Conservation (phyloP, 2,329 filamentous ascomycete species). For the Amesomyces nigricolor region DNA sequence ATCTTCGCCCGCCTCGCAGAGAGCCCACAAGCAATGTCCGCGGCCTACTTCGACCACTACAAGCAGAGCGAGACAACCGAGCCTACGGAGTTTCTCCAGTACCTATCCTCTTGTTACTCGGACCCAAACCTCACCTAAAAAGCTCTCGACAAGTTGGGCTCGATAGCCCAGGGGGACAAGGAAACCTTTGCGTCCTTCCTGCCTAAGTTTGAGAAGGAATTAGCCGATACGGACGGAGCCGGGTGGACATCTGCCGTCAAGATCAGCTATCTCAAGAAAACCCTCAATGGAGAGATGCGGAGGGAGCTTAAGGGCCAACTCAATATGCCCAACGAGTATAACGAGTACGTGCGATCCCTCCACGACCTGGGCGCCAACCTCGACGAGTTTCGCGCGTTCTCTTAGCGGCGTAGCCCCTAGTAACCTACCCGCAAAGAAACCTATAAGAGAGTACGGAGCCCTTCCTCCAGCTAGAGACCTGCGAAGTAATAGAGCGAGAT, state of each 20-base stretch:
- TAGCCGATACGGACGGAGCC: neutral
- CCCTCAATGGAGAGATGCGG: neutral
- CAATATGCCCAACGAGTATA: no score
- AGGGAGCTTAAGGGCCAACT: no score
- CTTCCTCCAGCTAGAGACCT: no score
- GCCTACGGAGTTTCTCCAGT: neutral
- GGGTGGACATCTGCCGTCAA: neutral
- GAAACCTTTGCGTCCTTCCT: neutral
- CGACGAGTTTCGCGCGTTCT: no score
- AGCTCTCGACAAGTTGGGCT: neutral
- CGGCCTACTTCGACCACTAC: neutral
- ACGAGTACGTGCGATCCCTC: no score
- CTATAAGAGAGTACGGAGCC: no score
- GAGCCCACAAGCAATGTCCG: neutral
- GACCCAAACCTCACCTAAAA: neutral
- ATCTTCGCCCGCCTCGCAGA: neutral
- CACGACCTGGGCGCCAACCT: no score
- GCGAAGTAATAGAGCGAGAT: no score
- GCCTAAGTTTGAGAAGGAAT: neutral
- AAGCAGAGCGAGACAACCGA: neutral
- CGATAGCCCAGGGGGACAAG: no score
- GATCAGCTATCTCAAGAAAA: neutral
- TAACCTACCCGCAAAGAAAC: no score
- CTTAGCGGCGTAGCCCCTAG: no score
- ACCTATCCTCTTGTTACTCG: neutral